Evolutionary conservation across 2,329 filamentous ascomycete species (phyloP).

Genomic region (Talaromyces sp.): DNA sequence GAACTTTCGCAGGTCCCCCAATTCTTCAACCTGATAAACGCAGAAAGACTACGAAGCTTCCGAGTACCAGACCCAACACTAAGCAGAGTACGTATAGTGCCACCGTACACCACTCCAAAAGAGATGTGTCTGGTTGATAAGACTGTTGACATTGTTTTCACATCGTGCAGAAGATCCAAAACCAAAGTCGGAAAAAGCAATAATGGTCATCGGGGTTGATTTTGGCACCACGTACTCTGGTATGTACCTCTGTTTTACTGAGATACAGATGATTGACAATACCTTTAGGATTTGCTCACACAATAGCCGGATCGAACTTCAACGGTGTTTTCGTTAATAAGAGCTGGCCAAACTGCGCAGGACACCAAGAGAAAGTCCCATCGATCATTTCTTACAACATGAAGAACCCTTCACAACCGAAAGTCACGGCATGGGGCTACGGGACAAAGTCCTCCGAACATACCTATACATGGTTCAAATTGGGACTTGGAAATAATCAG

Average conservation of each 20-base stretch:
- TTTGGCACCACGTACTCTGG: conserved; percentile 17
- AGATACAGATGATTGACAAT: background rate
- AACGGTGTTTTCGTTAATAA: no score
- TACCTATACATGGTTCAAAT: conserved; percentile 11
- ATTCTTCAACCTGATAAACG: background rate
- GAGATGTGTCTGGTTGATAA: no score
- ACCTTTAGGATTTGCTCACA: background rate
- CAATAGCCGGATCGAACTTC: no score
- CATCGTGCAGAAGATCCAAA: background rate
- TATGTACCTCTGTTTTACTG: background rate
- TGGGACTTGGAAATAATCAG: background rate
- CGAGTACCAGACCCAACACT: background rate
- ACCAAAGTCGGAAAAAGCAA: background rate
- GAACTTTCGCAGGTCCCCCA: background rate
- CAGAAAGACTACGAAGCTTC: background rate
- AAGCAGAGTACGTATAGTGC: background rate
- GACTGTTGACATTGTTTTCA: no score
- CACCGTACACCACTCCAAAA: background rate
- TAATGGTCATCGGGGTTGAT: conserved; percentile 9
- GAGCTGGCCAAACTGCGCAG: background rate
- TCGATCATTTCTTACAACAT: background rate
- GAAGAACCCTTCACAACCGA: background rate
- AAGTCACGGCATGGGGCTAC: conserved; percentile 2
- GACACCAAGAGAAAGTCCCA: background rate
- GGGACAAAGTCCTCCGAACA: background rate